Evolutionary conservation across 2,329 filamentous ascomycete genomes (phyloP), one percentile per base, ranked within the genome.

Genomic region (Acephala macrosclerotiorum): DNA sequence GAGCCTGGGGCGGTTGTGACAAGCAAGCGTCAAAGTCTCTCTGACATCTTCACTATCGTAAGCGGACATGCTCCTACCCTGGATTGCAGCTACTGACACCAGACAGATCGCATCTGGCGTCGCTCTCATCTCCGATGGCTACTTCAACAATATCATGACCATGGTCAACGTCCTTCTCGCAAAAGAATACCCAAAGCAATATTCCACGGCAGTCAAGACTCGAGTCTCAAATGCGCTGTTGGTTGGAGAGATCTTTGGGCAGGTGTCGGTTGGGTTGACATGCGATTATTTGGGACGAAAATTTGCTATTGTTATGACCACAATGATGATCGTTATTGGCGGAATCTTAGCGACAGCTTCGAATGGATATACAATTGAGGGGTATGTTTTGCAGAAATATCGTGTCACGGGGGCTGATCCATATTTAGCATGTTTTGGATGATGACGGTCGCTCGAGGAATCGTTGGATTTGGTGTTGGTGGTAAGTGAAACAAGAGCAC

Each of bases 341-440:
- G 53, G 58, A 1, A 78, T 83, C 29, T 66, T 84, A 20, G 81
- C 81, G 0, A 81, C 80, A 0, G 82, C 81, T 3, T 76, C 80
- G 0, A 74, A 81, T 63, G 82, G 82, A 11, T 69, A 75, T 5
- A 84, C 82, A 1, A 78, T 81, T 36, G 66, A 80, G 20, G 81
- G 67, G 66, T 66, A 66, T 38, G 49, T 53, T 55, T 55, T 35
- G 12, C 14, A 25, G 38, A 36, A 18, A 49, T 63, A 25, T 29
- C 7, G 14, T 36, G 16, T 57, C 6, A 33, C 29, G 18, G 36
- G 33, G 5, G 25, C 49, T 53, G 49, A 53, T 53, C 12, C 14
- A 4, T 6, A 14, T 16, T 5, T 35, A 68, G 80, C 64, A 84
- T 85, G 81, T 82, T 84, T 63, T 84, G 82, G 82, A 84, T 84